Base-by-base conservation (phyloP, 768 basidiomycete genomes). In the Lanmaoa rubissima region DNA sequence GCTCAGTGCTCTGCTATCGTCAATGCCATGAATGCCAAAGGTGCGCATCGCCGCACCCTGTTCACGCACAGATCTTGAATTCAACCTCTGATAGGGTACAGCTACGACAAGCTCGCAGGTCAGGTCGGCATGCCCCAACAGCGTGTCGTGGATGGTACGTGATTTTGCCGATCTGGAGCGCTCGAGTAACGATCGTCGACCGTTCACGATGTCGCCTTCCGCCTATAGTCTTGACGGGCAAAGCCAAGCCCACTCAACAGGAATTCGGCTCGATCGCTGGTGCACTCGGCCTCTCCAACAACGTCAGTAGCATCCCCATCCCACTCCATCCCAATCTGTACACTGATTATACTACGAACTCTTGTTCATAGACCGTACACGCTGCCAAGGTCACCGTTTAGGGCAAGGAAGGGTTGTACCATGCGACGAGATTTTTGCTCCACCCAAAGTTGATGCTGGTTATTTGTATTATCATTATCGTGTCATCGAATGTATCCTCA, bases 61-160 rank as follows among this genome's bases (percentile, higher is more conserved):
- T 28, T 1, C 19, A 16, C 5, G 2, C 19, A 31, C 39, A 6
- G 17, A 35, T 40, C 47, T 24, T 19, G 47, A 47, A 32, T 10
- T 44, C 35, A 3, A 28, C 12, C 10, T 10, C 34, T 13, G 55
- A 41, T 24, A 68, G 66, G 55, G 5, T 24, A 24, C 17, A 17
- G 5, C 40, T 40, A 5, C 3, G 4, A 61, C 21, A 60, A 74
- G 32, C 78, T 90, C 63, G 86, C 85, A 9, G 4, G 4, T 13
- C 68, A 74, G 64, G 71, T 82, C 39, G 77, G 78, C 49, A 51
- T 69, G 45, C 46, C 65, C 41, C 75, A 80, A 65, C 70, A 78
- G 35, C 84, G 78, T 53, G 78, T 90, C 48, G 70, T 73, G 43
- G 78, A 79, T 44, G 79, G 88, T 89, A 62, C 56, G 80, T 74